Evolutionary conservation across 2,329 filamentous ascomycete species (phyloP).

Genomic region (Sporothrix dimorphospora): DNA sequence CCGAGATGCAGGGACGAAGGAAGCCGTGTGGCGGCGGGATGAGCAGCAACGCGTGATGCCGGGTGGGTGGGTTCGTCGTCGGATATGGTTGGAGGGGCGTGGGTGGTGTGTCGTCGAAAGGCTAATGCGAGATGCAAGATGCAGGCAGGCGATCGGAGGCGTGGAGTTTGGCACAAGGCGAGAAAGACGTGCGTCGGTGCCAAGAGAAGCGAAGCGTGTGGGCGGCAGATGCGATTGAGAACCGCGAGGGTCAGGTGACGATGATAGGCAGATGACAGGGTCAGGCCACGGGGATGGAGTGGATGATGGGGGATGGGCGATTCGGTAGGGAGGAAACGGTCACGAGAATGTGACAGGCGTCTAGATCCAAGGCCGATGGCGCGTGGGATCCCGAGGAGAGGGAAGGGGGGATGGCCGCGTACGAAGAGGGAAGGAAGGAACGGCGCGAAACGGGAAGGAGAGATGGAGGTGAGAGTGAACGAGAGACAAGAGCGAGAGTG

Average conservation of each 20-base stretch:
- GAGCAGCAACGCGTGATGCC: background rate
- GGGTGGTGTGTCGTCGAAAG: constrained; percentile 4
- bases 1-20: background rate
- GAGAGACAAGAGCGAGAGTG: background rate
- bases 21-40: background rate
- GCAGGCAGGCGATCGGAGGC: background rate
- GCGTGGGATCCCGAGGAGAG: background rate
- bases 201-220: background rate
- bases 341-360: background rate
- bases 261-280: background rate
- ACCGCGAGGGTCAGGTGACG: constrained; percentile 2
- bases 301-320: constrained; percentile 6
- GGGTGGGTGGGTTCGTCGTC: background rate
- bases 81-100: background rate
- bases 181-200: background rate
- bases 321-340: background rate
- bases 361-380: constrained; percentile 13
- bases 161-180: too few species aligned
- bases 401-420: background rate
- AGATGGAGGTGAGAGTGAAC: background rate
- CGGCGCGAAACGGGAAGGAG: background rate
- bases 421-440: background rate
- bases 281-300: background rate
- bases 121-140: constrained; percentile 18
- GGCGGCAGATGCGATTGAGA: background rate